Percentiles rank a stretch among this genome's conserved stretches.
These are phyloP conservation scores for Penicillium atrosanguineum DNA, from an alignment of 495 filamentous ascomycete species.

Conservation along the genomic window DNA sequence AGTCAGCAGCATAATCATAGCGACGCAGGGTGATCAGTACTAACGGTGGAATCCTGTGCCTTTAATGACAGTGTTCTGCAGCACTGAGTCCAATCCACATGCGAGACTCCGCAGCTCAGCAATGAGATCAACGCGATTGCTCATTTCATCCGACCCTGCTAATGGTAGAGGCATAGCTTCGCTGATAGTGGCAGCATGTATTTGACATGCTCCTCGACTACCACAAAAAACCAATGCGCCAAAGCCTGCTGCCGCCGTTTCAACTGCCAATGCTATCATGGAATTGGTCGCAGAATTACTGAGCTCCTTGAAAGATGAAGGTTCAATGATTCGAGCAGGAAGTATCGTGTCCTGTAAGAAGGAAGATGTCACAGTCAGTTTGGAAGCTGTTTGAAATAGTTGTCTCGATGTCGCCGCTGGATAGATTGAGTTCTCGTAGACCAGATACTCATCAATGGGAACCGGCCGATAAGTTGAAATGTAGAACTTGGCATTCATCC, in stretches of 20 bases:
- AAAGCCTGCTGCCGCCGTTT: constrained; percentile 64
- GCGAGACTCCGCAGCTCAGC: constrained; percentile 64
- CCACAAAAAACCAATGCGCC: constrained; percentile 76
- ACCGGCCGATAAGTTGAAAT: constrained; percentile 72
- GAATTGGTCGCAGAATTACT: constrained; percentile 64
- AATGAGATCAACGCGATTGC: constrained; percentile 63
- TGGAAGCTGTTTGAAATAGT: constrained; percentile 60
- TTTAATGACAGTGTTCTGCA: constrained; percentile 60
- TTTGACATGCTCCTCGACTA: constrained; percentile 64
- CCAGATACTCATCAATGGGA: constrained; percentile 71
- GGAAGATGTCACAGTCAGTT: constrained; percentile 37
- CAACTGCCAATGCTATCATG: constrained; percentile 65
- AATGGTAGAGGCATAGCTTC: constrained; percentile 53
- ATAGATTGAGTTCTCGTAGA: constrained; percentile 72
- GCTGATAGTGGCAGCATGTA: constrained; percentile 61
- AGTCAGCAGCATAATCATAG: background rate
- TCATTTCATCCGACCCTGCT: constrained; percentile 45
- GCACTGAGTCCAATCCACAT: constrained; percentile 64
- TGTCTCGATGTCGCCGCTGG: constrained; percentile 58
- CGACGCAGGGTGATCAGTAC: constrained; percentile 10
- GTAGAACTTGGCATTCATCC: constrained; percentile 71
- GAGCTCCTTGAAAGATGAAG: constrained; percentile 59
- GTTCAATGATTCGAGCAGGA: constrained; percentile 49
- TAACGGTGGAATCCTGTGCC: constrained; percentile 78
- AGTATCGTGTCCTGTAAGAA: constrained; percentile 33